Conservation (phyloP, 1,284 basidiomycete genomes). For the Vanrija pseudolonga region DNA sequence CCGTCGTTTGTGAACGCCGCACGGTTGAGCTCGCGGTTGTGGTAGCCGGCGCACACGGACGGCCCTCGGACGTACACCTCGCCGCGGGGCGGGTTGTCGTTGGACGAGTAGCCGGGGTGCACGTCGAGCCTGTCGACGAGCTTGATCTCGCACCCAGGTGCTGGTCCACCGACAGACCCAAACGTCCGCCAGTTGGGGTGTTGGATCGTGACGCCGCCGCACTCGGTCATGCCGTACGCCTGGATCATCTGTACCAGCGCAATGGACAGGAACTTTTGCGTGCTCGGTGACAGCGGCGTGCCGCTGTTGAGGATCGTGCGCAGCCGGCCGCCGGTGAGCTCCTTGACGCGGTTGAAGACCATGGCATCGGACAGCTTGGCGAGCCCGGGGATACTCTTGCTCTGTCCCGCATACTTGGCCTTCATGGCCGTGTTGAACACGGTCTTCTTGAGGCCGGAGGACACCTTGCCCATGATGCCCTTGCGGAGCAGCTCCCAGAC, state of each 20-base stretch:
- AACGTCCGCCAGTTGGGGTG: conserved; percentile 37
- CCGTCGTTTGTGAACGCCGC: conserved; percentile 84
- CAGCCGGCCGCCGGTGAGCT: conserved; percentile 78
- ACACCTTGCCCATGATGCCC: conserved; percentile 60
- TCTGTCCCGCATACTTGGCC: conserved; percentile 63
- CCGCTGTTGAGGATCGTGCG: conserved; percentile 59
- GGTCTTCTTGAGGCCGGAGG: conserved; percentile 67
- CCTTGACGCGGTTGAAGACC: conserved; percentile 68
- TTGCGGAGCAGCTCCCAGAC: conserved; percentile 71
- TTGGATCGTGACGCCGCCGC: conserved; percentile 54
- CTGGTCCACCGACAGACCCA: conserved; percentile 71
- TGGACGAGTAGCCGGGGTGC: conserved; percentile 61
- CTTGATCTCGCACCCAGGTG: conserved; percentile 82
- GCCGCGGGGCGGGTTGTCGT: conserved; percentile 70
- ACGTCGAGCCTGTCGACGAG: conserved; percentile 73
- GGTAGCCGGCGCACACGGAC: conserved; percentile 52
- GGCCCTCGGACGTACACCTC: conserved; percentile 78
- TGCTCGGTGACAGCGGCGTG: conserved; percentile 74
- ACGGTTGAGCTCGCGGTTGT: conserved; percentile 57
- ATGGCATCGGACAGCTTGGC: conserved; percentile 67
- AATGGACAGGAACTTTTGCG: conserved; percentile 80
- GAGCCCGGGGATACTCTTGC: conserved; percentile 59
- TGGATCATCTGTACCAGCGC: conserved; percentile 77
- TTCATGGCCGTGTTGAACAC: conserved; percentile 58
- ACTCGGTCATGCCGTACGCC: conserved; percentile 92